Evolutionary conservation across 2,329 filamentous ascomycete species (phyloP).

Genomic region (Neocucurbitaria cava): DNA sequence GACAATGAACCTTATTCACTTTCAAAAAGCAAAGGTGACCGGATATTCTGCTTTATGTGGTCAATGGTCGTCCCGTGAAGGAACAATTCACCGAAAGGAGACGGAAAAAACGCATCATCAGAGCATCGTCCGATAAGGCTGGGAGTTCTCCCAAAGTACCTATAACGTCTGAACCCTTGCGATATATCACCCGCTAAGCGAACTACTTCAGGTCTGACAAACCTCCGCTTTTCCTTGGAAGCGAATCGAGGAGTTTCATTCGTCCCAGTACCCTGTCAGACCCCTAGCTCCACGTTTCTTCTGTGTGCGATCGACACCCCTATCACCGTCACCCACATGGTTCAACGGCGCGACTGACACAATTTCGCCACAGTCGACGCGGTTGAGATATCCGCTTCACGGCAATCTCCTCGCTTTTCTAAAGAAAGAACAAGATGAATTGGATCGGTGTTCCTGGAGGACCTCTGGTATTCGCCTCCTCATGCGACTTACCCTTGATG

Average conservation of each 20-base stretch:
- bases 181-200: conserved; percentile 32
- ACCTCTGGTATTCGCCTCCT: conserved; percentile 7
- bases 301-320: conserved; percentile 28
- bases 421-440: conserved; percentile 15
- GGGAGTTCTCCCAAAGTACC: conserved; percentile 1
- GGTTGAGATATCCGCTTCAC: neutral
- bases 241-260: conserved; percentile 18
- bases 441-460: neutral
- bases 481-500: neutral
- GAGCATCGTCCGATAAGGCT: neutral
- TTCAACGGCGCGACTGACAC: conserved; percentile 27
- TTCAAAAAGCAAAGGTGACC: neutral
- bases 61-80: neutral
- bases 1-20: neutral
- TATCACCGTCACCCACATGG: conserved; percentile 32
- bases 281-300: conserved; percentile 18
- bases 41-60: neutral
- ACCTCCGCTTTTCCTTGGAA: conserved; percentile 12
- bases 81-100: neutral
- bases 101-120: neutral
- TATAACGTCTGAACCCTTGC: conserved; percentile 32
- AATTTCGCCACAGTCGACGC: conserved; percentile 26
- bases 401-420: conserved; percentile 7
- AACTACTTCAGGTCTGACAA: conserved; percentile 13
- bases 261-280: conserved; percentile 14